Percentiles rank a stretch among this genome's conserved stretches.
Conservation (phyloP, 148 eudicot species). For the Camellia granthamiana region DNA sequence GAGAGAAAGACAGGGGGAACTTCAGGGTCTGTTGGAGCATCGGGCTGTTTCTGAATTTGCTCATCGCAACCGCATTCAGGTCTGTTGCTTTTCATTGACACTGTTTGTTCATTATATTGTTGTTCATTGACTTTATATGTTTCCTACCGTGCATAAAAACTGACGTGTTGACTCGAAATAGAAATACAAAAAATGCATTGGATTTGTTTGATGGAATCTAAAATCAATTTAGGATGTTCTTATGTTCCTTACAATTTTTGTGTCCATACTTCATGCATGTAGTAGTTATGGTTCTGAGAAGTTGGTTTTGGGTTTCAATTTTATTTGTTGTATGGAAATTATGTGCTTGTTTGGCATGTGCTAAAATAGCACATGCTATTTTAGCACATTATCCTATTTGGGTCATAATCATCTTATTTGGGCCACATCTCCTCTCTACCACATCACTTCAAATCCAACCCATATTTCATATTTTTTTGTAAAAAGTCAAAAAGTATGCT, state of each 20-base stretch:
- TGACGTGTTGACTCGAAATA: too few relatives aligned
- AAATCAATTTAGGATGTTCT: background rate
- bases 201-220: background rate
- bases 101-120: background rate
- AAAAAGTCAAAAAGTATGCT: too few relatives aligned
- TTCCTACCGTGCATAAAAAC: constrained; percentile 1
- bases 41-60: constrained; percentile 98
- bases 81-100: constrained; percentile 22
- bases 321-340: background rate
- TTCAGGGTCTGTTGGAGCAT: constrained; percentile 84
- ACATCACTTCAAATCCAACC: too few relatives aligned
- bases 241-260: background rate
- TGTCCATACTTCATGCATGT: background rate
- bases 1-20: constrained; percentile 93
- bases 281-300: background rate
- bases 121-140: background rate
- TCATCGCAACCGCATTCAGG: constrained; percentile 99
- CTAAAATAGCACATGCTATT: too few relatives aligned
- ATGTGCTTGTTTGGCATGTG: too few relatives aligned
- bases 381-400: too few relatives aligned
- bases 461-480: too few relatives aligned
- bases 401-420: too few relatives aligned
- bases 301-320: background rate
- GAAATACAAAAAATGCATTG: background rate
- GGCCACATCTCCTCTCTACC: too few relatives aligned